Base-by-base conservation (phyloP, 352 stramenopile species). In the Globisporangium lucens region DNA sequence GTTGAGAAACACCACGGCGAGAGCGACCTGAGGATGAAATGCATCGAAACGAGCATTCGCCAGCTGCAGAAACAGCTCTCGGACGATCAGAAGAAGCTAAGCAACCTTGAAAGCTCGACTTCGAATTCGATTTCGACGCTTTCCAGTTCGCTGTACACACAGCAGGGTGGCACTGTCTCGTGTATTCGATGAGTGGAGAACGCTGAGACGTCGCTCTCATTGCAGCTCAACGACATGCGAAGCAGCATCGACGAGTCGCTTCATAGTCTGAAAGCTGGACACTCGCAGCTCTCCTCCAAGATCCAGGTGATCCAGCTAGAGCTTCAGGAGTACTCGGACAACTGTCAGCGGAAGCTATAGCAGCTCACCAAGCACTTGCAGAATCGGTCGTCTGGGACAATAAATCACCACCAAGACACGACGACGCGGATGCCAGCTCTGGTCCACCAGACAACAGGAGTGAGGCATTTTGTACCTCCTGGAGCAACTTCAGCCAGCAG, bases 231-330 rank as follows among this genome's bases (percentile, higher is more conserved):
- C 41, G 69, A 73, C 41, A 36, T 77, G 15, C 68, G 59, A 7
- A 43, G 43, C 12, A 35, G 49, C 41, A 52, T 53, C 2, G 61
- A 72, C 5, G 74, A 84, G 2, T 69, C 77, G 13, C 13, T 85
- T 3, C 43, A 72, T 17, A 57, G 49, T 6, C 41, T 84, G n/a
- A 67, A 71, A 2, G 68, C 70, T 2, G 51, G 56, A 0, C 60
- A 87, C 6, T 60, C 67, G 17, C 79, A 87, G 29, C 62, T 84
- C 38, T 68, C 75, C 2, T 49, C 75, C 29, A 85, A 83, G 52
- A 55, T 87, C 10, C 77, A 85, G 56, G 70, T 87, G 36, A n/a
- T 80, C 10, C 67, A 75, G 3, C 35, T 79, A 2, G 79, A 88
- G 58, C 55, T 83, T 6, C 76, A 82, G 41, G 74, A 81, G 41